Base-by-base conservation (phyloP, 352 stramenopile species). In the Phytophthora cactorum region DNA sequence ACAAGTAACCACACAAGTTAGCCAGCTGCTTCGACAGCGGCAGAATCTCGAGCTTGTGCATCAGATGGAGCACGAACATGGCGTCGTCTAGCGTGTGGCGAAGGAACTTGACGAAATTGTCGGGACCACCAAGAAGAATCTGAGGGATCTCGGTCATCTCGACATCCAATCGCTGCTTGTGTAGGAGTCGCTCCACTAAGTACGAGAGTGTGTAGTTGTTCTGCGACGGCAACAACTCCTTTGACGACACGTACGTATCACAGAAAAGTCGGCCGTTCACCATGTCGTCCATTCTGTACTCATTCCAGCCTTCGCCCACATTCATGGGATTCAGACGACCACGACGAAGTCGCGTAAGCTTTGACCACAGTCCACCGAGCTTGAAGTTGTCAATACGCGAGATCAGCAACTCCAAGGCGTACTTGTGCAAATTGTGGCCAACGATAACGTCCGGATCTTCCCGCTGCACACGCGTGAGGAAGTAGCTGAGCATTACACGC, bases 381-480 rank as follows among this genome's bases (percentile, higher is more conserved):
- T 98, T 97, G 59, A 97, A 95, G 63, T 97, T 90, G 9, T 97
- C 85, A 52, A 98, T 97, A 27, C 98, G 89, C 27, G 82, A 95
- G 15, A 99, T 89, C 5, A 99, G 79, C n/a, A 99, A 83, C 70
- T 99, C 96, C 34, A 99, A 86, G 17, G 98, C 96, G 72, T 99
- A 99, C 44, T 98, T 98, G 81, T 98, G 95, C 49, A 99, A 87
- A 77, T 99, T 99, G 86, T 99, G 98, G 10, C 96, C 98, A 12
- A 99, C 92, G 31, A 99, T 88, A 7, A 99, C 89, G 70, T 99
- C 98, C 5, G 98, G 98, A 78, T 99, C 98, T 86, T 98, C 97
- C 32, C 71, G 78, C 53, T 98, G 93, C 38, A 99, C 79, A 60
- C 97, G 92, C 28, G 86, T 92, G 52, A 96, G 66, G 51, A 96